Evolutionary conservation across 352 stramenopile genomes (phyloP).

Genomic region (Phytophthora sojae): DNA sequence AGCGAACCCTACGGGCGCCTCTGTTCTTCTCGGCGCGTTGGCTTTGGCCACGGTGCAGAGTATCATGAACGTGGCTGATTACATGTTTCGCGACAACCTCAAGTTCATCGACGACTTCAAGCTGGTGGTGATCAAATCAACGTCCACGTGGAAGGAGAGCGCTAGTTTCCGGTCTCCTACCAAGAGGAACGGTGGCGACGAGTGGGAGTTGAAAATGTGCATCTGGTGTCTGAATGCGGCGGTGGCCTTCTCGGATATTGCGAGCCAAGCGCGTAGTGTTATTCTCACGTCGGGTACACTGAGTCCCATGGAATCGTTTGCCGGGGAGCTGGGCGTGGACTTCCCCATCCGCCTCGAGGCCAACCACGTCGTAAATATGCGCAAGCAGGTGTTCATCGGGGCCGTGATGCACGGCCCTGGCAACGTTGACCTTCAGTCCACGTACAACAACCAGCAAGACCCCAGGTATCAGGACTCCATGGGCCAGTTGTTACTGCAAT

Average conservation of each 20-base stretch:
- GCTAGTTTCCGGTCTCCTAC: constrained; percentile 34
- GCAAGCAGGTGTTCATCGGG: constrained; percentile 85
- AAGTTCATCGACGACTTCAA: constrained; percentile 89
- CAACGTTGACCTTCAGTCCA: constrained; percentile 75
- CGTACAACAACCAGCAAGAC: constrained; percentile 86
- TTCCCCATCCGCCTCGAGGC: constrained; percentile 86
- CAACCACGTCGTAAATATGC: constrained; percentile 90
- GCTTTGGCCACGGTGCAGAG: constrained; percentile 64
- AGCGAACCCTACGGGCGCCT: constrained; percentile 32
- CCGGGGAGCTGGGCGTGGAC: constrained; percentile 77
- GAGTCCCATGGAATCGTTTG: constrained; percentile 91
- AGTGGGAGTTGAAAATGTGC: constrained; percentile 76
- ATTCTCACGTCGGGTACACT: constrained; percentile 88
- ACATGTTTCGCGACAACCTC: constrained; percentile 82
- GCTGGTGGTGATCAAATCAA: constrained; percentile 55
- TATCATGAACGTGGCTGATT: constrained; percentile 77
- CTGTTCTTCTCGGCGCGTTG: constrained; percentile 56
- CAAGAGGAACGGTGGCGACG: constrained; percentile 43
- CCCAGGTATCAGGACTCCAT: constrained; percentile 85
- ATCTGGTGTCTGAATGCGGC: constrained; percentile 89
- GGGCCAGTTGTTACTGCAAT: constrained; percentile 77
- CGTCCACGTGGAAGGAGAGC: constrained; percentile 31
- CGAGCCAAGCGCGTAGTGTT: constrained; percentile 68
- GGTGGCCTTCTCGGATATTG: constrained; percentile 85
- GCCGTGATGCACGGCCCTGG: constrained; percentile 74